Base-by-base conservation (phyloP, 192 early-diverging fungal genomes). In the Coemansia sp. region DNA sequence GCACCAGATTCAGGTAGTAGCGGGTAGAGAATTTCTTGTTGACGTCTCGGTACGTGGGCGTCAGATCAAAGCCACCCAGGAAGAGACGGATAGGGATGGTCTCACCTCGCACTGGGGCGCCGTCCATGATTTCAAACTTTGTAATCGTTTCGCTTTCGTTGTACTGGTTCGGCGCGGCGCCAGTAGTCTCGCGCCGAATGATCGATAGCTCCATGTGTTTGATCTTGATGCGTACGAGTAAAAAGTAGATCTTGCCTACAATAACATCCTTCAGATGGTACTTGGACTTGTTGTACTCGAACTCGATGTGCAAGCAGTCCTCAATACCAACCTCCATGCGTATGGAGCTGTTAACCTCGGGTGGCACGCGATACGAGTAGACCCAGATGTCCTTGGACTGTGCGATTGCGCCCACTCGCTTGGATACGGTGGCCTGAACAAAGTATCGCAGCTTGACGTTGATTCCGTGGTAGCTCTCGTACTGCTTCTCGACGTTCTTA, bases 291-390 rank as follows among this genome's bases (percentile, higher is more conserved):
- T 98, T 99, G 83, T 98, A 98, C 86, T 99, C 98, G 60, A 99
- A 99, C 73, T 99, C 98, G 74, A 99, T 99, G 69, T 99, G 98
- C 61, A 99, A 78, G 69, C 95, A 96, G 73, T 98, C 98, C 70
- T 99, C 98, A 67, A 99, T 99, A 21, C 98, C 98, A 51, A 99
- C 97, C 73, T 99, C 98, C 98, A 99, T 99, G 78, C 97, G 97
- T 79, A 99, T 98, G 2, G 94, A 93, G 77, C 90, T 91, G 85
- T 97, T 97, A 51, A 90, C 85, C 45, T 84, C 75, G 13, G 94
- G 87, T 13, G 94, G 94, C 87, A 96, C 91, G 46, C 89, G 88
- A 79, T 98, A 99, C 27, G 93, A 94, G 68, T 98, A 93, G n/a
- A 99, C 98, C 95, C 96, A 99, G 29, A 99, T 86, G 75, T 99